Percentiles rank a stretch among this genome's conserved stretches.
These are phyloP conservation scores for Yarrowia sp. DNA, from an alignment of 805 yeast species.

Conservation along the genomic window DNA sequence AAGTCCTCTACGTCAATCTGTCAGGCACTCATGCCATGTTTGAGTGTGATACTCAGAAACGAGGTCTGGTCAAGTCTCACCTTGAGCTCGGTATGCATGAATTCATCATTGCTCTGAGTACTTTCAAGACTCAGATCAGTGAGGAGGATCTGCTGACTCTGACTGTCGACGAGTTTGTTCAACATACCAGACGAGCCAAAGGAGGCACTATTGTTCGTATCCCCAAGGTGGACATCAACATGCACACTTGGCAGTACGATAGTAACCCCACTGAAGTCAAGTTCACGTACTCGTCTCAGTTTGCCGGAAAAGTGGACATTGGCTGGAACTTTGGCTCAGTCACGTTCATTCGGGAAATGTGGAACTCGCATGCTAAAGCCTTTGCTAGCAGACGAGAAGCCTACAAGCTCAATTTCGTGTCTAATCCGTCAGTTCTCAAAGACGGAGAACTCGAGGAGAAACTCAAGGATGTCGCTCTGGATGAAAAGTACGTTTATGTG, in stretches of 20 bases:
- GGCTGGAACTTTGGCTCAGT: constrained; percentile 94
- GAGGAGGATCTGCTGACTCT: constrained; percentile 50
- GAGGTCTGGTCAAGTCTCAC: constrained; percentile 49
- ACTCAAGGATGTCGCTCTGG: constrained; percentile 42
- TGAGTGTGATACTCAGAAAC: constrained; percentile 33
- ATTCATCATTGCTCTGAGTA: constrained; percentile 65
- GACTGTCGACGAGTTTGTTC: constrained; percentile 55
- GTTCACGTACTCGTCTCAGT: constrained; percentile 65
- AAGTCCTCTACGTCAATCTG: constrained; percentile 55
- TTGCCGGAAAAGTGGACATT: constrained; percentile 87
- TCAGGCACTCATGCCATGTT: constrained; percentile 36
- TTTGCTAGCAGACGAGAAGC: constrained; percentile 56
- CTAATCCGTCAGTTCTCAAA: constrained; percentile 37
- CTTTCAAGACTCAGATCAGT: constrained; percentile 50
- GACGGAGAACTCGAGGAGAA: constrained; percentile 41
- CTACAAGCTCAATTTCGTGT: constrained; percentile 40
- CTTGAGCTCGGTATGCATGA: constrained; percentile 61
- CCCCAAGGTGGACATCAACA: constrained; percentile 70
- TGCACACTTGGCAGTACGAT: constrained; percentile 69
- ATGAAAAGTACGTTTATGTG: constrained; percentile 46
- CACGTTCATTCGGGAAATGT: constrained; percentile 87
- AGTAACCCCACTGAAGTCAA: constrained; percentile 53
- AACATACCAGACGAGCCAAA: constrained; percentile 51
- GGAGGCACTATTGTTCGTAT: constrained; percentile 81
- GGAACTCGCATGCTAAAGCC: constrained; percentile 78